Percentiles rank a stretch among this genome's conserved stretches.
phyloP scores from a whole-genome alignment of 495 filamentous ascomycete species.

The Penicillium fimorum region DNA sequence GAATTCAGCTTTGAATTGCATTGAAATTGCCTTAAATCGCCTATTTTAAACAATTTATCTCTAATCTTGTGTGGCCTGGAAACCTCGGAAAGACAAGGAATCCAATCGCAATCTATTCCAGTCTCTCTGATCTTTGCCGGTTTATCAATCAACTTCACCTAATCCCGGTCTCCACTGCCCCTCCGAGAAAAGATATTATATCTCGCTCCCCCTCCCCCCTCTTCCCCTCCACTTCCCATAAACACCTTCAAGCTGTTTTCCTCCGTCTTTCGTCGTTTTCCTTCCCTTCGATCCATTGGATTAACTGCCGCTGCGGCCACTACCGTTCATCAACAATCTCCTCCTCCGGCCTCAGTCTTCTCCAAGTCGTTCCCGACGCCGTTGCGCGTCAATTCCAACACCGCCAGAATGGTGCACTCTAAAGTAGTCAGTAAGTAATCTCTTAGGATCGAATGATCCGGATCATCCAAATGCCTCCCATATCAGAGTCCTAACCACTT shows the following conservation, averaged over 20 bases:
- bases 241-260: slow-evolving; percentile 78
- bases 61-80: slow-evolving; percentile 5
- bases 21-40: neutral
- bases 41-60: neutral
- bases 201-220: slow-evolving; percentile 10
- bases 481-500: slow-evolving; percentile 12
- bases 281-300: slow-evolving; percentile 60
- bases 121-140: slow-evolving; percentile 15
- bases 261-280: slow-evolving; percentile 65
- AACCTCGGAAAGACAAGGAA: slow-evolving; percentile 18
- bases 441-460: neutral
- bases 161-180: slow-evolving; percentile 21
- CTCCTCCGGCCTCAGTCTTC: slow-evolving; percentile 39
- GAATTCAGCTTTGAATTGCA: slow-evolving; percentile 21
- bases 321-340: slow-evolving; percentile 57
- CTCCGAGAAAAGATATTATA: slow-evolving; percentile 27
- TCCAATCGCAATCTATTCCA: slow-evolving; percentile 4
- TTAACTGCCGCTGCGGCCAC: slow-evolving; percentile 64
- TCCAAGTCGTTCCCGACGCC: slow-evolving; percentile 41
- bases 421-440: slow-evolving; percentile 70
- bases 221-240: slow-evolving; percentile 1
- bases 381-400: slow-evolving; percentile 38
- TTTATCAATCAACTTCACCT: slow-evolving; percentile 16
- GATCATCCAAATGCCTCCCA: neutral
- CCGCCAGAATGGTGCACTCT: slow-evolving; percentile 67